These are phyloP conservation scores for Paulownia fortunei DNA, from an alignment of 257 asterid genomes.

Conservation along the genomic window DNA sequence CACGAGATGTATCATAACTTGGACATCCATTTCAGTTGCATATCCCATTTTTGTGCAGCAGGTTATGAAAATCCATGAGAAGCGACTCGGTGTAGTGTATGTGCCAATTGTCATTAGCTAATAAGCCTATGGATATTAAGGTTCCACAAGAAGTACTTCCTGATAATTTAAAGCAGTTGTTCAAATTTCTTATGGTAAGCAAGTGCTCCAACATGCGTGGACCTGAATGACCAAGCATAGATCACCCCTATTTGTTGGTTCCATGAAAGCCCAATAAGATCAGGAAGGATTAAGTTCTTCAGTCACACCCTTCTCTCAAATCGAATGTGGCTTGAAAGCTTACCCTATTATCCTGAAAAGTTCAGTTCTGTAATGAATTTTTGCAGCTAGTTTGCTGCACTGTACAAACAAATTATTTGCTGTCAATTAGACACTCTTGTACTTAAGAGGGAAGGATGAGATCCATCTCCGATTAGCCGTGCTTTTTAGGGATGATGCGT, in stretches of 20 bases:
- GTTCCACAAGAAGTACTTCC: background rate
- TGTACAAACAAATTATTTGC: background rate
- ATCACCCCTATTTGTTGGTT: too few species aligned
- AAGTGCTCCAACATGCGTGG: too few species aligned
- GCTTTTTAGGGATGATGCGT: background rate
- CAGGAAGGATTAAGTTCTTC: background rate
- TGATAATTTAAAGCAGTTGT: background rate
- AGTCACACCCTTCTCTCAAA: background rate
- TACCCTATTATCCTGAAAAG: background rate
- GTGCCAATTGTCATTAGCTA: background rate
- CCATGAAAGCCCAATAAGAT: background rate
- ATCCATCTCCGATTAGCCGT: background rate
- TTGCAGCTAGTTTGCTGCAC: conserved; percentile 7
- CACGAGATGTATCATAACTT: background rate
- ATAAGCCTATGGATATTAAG: background rate
- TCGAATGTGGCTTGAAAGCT: background rate
- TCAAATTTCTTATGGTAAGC: background rate
- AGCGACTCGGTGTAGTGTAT: background rate
- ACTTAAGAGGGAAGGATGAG: background rate
- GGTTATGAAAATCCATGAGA: background rate
- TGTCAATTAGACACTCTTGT: background rate
- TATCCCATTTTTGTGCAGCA: background rate
- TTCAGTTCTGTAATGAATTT: background rate
- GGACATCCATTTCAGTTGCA: background rate
- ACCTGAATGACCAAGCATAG: too few species aligned